Conservation (phyloP, 1,284 basidiomycete genomes). For the Somion occarium region DNA sequence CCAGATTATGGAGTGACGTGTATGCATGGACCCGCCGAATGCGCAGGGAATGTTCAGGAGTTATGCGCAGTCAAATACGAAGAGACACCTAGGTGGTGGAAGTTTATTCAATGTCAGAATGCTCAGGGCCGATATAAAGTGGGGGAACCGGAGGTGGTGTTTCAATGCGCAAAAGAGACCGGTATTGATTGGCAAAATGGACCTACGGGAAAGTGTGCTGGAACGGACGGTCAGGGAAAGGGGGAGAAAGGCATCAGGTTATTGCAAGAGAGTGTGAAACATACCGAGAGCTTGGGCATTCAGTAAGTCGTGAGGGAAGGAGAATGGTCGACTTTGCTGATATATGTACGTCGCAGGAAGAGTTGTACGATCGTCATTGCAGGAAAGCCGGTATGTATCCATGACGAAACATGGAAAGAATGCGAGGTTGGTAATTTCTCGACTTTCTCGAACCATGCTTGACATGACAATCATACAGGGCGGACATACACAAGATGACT, state of each 20-base stretch:
- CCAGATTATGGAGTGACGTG: slow-evolving; percentile 70
- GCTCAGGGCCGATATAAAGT: slow-evolving; percentile 60
- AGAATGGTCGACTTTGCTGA: neutral
- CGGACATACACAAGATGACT: slow-evolving; percentile 71
- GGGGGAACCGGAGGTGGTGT: slow-evolving; percentile 60
- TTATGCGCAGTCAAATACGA: slow-evolving; percentile 69
- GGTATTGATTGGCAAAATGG: slow-evolving; percentile 68
- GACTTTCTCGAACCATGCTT: slow-evolving; percentile 1
- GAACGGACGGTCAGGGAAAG: slow-evolving; percentile 51
- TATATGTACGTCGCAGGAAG: slow-evolving; percentile 41
- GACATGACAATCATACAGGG: slow-evolving; percentile 39
- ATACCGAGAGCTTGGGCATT: slow-evolving; percentile 48
- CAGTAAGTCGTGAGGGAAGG: too few relatives aligned
- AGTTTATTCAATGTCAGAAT: slow-evolving; percentile 74
- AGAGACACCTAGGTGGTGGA: slow-evolving; percentile 58
- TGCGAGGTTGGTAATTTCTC: slow-evolving; percentile 63
- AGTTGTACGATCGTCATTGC: slow-evolving; percentile 84
- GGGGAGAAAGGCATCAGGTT: slow-evolving; percentile 57
- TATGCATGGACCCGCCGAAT: slow-evolving; percentile 76
- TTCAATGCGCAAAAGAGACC: slow-evolving; percentile 58
- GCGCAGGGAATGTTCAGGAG: slow-evolving; percentile 84
- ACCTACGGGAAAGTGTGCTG: slow-evolving; percentile 52
- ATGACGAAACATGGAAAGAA: slow-evolving; percentile 75
- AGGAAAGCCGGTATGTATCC: slow-evolving; percentile 64
- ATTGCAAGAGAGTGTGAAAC: slow-evolving; percentile 53